These are phyloP conservation scores for Cryptosporidium ubiquitum DNA, from an alignment of 169 alveolate genomes.

Conservation along the genomic window DNA sequence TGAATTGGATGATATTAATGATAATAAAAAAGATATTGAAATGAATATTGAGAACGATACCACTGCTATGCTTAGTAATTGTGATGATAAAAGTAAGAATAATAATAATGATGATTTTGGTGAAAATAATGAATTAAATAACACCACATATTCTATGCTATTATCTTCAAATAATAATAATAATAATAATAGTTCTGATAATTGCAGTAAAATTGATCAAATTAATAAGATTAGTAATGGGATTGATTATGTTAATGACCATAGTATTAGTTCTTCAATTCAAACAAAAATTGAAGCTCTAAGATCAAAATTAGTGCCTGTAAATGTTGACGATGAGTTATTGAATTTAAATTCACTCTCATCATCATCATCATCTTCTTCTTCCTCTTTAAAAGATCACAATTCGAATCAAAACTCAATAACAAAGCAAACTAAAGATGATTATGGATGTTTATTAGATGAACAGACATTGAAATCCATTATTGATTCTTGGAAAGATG, in stretches of 20 bases:
- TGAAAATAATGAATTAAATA: neutral
- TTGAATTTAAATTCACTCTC: neutral
- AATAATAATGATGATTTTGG: neutral
- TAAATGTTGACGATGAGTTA: constrained; percentile 28
- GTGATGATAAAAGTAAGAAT: neutral
- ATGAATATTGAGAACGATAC: neutral
- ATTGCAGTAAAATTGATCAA: neutral
- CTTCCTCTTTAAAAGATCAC: neutral
- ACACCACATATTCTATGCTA: neutral
- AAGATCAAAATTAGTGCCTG: constrained; percentile 58
- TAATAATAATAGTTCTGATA: neutral
- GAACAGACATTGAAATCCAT: constrained; percentile 5
- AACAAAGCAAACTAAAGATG: constrained; percentile 15
- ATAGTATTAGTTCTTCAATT: constrained; percentile 25
- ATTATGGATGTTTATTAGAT: constrained; percentile 58
- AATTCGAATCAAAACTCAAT: neutral
- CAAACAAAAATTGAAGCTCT: constrained; percentile 28
- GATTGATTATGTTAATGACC: neutral
- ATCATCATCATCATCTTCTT: neutral
- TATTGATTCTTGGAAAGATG: constrained; percentile 70
- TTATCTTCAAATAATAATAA: neutral
- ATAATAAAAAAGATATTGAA: neutral
- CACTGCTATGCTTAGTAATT: neutral
- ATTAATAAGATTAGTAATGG: neutral
- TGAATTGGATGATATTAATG: neutral